Conservation (phyloP, 2,329 filamentous ascomycete genomes). For the Volutella citrinella region DNA sequence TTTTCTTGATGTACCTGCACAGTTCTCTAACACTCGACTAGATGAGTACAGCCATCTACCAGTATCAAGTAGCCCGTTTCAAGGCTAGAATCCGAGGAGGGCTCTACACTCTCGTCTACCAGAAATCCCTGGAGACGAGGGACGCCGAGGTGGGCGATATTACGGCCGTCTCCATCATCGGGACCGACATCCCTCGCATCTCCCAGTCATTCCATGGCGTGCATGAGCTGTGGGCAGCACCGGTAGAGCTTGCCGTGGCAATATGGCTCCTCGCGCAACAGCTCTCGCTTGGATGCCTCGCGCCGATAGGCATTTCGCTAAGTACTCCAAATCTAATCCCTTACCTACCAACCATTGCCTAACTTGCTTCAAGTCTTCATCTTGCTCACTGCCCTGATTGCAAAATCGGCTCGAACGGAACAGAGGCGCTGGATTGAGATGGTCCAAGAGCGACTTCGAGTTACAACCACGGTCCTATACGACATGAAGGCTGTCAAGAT, state of each 20-base stretch:
- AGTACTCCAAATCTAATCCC: conserved; percentile 1
- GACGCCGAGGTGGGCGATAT: conserved; percentile 22
- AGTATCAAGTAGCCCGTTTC: conserved; percentile 22
- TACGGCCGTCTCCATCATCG: conserved; percentile 30
- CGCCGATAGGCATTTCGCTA: conserved; percentile 21
- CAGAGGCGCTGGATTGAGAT: conserved; percentile 39
- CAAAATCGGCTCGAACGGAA: conserved; percentile 12
- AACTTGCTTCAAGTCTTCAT: conserved; percentile 17
- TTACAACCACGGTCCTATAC: conserved; percentile 38
- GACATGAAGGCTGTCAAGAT: conserved; percentile 47
- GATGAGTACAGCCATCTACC: conserved; percentile 19
- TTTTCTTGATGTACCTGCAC: neutral
- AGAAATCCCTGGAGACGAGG: conserved; percentile 16
- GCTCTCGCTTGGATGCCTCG: conserved; percentile 24
- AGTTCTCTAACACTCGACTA: neutral
- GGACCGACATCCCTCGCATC: conserved; percentile 32
- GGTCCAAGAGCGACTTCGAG: conserved; percentile 40
- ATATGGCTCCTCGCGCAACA: conserved; percentile 28
- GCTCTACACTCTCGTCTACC: conserved; percentile 24
- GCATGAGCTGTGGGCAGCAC: conserved; percentile 28
- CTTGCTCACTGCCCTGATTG: conserved; percentile 14
- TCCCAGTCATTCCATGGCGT: conserved; percentile 15
- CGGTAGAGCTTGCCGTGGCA: conserved; percentile 26
- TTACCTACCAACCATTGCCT: neutral
- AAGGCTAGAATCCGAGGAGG: conserved; percentile 20